These are phyloP conservation scores for Cladosporium sp. DNA, from an alignment of 2,329 filamentous ascomycete species.

Conservation along the genomic window DNA sequence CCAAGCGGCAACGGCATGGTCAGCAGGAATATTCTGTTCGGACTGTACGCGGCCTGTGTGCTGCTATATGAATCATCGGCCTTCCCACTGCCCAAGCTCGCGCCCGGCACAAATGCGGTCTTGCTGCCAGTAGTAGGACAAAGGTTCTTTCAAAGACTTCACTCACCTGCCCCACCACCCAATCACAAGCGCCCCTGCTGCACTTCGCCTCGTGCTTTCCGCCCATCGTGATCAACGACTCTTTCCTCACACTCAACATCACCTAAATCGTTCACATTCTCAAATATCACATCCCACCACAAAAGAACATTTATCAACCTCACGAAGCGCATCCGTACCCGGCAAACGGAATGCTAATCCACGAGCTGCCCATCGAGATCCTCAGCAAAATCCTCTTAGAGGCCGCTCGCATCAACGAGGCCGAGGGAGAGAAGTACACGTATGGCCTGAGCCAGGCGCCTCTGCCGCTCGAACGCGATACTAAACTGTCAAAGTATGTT, in stretches of 20 bases:
- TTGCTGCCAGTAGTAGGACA: conserved; percentile 15
- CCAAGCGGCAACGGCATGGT: conserved; percentile 18
- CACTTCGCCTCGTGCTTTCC: conserved; percentile 11
- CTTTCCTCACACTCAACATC: not conserved
- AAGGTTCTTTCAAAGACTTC: conserved; percentile 23
- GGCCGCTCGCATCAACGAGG: conserved; percentile 51
- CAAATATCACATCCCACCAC: not conserved
- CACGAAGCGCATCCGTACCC: not conserved
- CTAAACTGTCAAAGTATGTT: conserved; percentile 52
- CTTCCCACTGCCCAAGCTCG: not conserved
- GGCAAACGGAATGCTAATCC: conserved; percentile 41
- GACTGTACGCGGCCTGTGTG: conserved; percentile 1
- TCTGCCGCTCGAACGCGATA: conserved; percentile 46
- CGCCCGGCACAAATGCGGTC: conserved; percentile 14
- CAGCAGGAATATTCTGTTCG: conserved; percentile 9
- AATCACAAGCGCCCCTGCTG: conserved; percentile 16
- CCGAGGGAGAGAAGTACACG: conserved; percentile 52
- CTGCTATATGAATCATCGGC: conserved; percentile 18
- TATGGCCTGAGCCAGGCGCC: conserved; percentile 56
- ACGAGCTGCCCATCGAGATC: conserved; percentile 55
- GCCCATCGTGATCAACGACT: not conserved
- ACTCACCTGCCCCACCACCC: conserved; percentile 10
- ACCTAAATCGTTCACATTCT: not conserved
- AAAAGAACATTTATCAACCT: not conserved
- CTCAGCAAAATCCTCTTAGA: conserved; percentile 54